A percentile compares a stretch with the other conserved stretches of the same genome.
These are phyloP conservation scores for Diaporthe vexans DNA, from an alignment of 2,329 filamentous ascomycete species.

Conservation along the genomic window DNA sequence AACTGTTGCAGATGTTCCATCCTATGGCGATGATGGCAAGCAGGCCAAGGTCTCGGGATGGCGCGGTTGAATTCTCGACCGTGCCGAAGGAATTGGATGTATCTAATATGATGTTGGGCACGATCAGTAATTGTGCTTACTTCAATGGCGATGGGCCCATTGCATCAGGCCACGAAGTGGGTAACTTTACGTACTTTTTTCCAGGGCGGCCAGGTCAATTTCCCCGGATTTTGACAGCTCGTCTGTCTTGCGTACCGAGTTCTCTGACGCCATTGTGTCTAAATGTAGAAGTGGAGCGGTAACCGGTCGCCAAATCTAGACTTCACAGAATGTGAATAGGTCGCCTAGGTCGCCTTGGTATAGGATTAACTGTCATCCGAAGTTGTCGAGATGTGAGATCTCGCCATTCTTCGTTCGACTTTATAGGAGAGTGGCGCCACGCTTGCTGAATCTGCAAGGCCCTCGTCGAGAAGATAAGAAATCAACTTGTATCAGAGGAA, in stretches of 20 bases:
- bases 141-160: background rate
- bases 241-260: background rate
- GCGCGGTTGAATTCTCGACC: conserved; percentile 17
- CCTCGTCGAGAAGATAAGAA: conserved; percentile 11
- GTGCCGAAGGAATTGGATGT: conserved; percentile 34
- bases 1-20: conserved; percentile 48
- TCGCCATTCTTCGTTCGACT: conserved; percentile 28
- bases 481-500: background rate
- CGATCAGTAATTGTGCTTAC: background rate
- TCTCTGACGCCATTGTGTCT: conserved; percentile 20
- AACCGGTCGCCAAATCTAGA: background rate
- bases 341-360: background rate
- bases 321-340: background rate
- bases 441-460: background rate
- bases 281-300: conserved; percentile 4
- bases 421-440: conserved; percentile 24
- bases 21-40: conserved; percentile 39
- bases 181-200: conserved; percentile 47
- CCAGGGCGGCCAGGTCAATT: conserved; percentile 4
- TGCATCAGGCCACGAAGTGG: conserved; percentile 35
- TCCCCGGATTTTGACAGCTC: conserved; percentile 13
- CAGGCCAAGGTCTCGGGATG: conserved; percentile 35
- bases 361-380: background rate
- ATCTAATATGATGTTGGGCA: background rate
- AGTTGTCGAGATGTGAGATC: background rate